phyloP scores from a whole-genome alignment of 805 yeast genomes.

The Kodamaea jinghongensis region DNA sequence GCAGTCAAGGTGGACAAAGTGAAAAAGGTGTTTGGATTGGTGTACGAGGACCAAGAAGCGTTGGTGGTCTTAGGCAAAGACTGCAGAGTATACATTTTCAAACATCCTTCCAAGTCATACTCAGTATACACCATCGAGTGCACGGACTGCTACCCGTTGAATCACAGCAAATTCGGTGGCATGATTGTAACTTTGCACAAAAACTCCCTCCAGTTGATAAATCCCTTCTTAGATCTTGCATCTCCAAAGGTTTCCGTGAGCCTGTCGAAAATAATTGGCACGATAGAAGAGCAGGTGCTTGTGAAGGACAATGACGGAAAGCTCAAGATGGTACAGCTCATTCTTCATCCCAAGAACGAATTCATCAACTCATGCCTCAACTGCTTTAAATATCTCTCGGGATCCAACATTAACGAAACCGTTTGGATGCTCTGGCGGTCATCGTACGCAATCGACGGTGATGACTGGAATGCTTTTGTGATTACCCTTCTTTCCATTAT shows the following conservation, averaged over 20 bases:
- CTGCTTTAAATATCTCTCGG: conserved; percentile 52
- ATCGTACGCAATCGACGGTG: conserved; percentile 43
- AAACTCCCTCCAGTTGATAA: conserved; percentile 29
- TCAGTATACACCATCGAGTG: conserved; percentile 27
- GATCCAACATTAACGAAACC: conserved; percentile 54
- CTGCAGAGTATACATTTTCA: conserved; percentile 51
- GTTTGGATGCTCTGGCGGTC: conserved; percentile 66
- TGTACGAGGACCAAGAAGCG: conserved; percentile 57
- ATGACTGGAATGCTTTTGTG: conserved; percentile 63
- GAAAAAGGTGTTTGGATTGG: conserved; percentile 34
- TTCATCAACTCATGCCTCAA: conserved; percentile 46
- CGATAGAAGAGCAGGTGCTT: conserved; percentile 28
- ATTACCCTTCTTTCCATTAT: conserved; percentile 49
- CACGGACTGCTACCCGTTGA: conserved; percentile 40
- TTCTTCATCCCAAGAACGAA: conserved; percentile 44
- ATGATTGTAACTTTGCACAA: conserved; percentile 38
- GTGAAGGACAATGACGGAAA: conserved; percentile 20
- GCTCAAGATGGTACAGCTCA: conserved; percentile 29
- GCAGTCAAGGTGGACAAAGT: conserved; percentile 31
- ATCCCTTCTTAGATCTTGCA: conserved; percentile 55
- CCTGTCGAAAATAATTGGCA: conserved; percentile 25
- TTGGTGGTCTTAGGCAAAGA: conserved; percentile 53
- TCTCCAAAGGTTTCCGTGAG: conserved; percentile 27
- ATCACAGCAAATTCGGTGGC: conserved; percentile 38
- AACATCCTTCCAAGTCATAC: conserved; percentile 31